These are phyloP conservation scores for Huntiella omanensis DNA, from an alignment of 2,329 filamentous ascomycete species.

Conservation along the genomic window DNA sequence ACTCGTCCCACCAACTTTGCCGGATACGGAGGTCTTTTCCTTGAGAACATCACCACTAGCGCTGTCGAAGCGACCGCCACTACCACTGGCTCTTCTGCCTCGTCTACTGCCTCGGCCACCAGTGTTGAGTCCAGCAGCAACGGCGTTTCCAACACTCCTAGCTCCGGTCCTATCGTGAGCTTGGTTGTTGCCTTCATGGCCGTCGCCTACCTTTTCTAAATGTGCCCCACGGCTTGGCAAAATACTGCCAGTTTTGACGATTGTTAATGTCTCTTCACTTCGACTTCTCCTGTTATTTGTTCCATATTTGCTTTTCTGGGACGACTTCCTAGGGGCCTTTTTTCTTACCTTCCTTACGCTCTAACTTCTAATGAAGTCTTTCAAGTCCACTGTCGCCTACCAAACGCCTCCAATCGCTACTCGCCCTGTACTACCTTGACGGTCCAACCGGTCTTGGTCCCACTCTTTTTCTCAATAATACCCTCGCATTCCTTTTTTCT, in stretches of 20 bases:
- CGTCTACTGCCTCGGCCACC: not conserved
- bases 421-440: too few relatives aligned
- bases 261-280: not conserved
- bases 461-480: slow-evolving; percentile 1
- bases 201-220: slow-evolving; percentile 29
- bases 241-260: not conserved
- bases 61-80: slow-evolving; percentile 4
- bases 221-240: not conserved
- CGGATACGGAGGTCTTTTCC: slow-evolving; percentile 30
- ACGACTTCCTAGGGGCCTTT: too few relatives aligned
- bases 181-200: slow-evolving; percentile 37
- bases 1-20: slow-evolving; percentile 14
- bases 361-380: not conserved
- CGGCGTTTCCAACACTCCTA: slow-evolving; percentile 23
- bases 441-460: too few relatives aligned
- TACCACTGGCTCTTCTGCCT: not conserved
- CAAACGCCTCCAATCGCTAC: too few relatives aligned
- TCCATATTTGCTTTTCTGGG: slow-evolving; percentile 5
- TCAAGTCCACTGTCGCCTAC: too few relatives aligned
- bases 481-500: not conserved
- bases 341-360: not conserved
- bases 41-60: slow-evolving; percentile 27
- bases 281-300: slow-evolving; percentile 11
- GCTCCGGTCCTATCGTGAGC: slow-evolving; percentile 25
- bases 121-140: slow-evolving; percentile 25